Conservation (phyloP, 805 yeast species). For the Debaryomyces tyrocola region DNA sequence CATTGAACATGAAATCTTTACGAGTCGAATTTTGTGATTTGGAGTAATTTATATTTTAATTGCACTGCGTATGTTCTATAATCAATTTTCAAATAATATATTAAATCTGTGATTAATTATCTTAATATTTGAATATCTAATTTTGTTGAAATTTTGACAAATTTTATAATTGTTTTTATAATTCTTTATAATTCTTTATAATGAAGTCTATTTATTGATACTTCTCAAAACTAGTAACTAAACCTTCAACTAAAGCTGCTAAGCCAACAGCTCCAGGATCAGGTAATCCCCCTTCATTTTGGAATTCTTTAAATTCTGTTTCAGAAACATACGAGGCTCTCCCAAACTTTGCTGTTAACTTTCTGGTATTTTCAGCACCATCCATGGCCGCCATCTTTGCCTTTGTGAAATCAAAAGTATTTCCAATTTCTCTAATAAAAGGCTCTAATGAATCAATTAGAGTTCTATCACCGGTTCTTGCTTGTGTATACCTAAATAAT, state of each 20-base stretch:
- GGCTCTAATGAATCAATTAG: conserved; percentile 81
- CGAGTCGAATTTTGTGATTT: conserved; percentile 31
- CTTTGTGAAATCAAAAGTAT: conserved; percentile 46
- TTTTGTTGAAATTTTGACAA: too few species aligned
- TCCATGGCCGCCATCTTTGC: conserved; percentile 66
- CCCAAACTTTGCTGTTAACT: conserved; percentile 74
- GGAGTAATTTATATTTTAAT: background rate
- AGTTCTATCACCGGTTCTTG: conserved; percentile 82
- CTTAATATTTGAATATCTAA: too few species aligned
- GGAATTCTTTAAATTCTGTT: conserved; percentile 27
- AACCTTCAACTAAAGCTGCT: background rate
- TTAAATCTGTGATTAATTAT: too few species aligned
- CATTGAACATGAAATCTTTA: conserved; percentile 13
- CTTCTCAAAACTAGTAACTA: too few species aligned
- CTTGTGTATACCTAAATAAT: conserved; percentile 75
- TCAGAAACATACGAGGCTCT: conserved; percentile 81
- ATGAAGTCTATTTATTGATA: too few species aligned
- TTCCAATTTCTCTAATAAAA: conserved; percentile 57
- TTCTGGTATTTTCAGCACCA: conserved; percentile 74
- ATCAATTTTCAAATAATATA: too few species aligned
- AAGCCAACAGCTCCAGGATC: conserved; percentile 90
- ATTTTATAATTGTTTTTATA: too few species aligned
- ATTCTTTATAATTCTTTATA: too few species aligned
- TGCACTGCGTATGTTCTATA: too few species aligned
- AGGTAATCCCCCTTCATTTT: conserved; percentile 61